A percentile compares a stretch with the other conserved stretches of the same genome.
phyloP scores from a whole-genome alignment of 2,329 filamentous ascomycete species.

The Stromatinia cepivora region DNA sequence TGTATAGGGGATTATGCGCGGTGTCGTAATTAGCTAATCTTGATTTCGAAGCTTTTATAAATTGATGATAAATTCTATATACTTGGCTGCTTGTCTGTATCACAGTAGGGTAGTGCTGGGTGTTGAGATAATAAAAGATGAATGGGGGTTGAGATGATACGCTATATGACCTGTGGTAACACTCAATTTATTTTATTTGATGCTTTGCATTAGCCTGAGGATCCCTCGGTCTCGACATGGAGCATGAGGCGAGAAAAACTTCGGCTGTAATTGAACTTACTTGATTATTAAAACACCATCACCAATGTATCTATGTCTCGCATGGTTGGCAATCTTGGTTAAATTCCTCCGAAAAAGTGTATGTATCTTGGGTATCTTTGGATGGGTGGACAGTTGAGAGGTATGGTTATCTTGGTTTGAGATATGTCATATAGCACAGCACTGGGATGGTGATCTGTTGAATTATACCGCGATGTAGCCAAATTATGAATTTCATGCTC shows the following conservation, averaged over 20 bases:
- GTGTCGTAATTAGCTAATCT: neutral
- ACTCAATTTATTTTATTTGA: neutral
- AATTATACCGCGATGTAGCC: neutral
- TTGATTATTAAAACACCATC: neutral
- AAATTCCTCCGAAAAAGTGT: constrained; percentile 15
- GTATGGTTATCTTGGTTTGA: constrained; percentile 11
- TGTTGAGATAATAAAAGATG: neutral
- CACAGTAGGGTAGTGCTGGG: neutral
- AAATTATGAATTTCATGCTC: constrained; percentile 7
- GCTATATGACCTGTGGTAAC: neutral
- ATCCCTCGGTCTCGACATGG: neutral
- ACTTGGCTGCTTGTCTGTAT: neutral
- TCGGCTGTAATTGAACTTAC: neutral
- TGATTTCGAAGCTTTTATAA: constrained; percentile 12
- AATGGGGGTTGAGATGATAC: neutral
- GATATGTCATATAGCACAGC: constrained; percentile 16
- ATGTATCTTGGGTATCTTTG: constrained; percentile 14
- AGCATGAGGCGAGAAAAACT: neutral
- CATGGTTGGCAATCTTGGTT: constrained; percentile 19
- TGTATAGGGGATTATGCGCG: neutral
- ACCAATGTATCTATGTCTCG: constrained; percentile 3
- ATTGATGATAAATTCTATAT: neutral
- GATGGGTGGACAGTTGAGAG: neutral
- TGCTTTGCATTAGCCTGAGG: constrained; percentile 12
- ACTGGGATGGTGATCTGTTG: neutral